Conservation (phyloP, 2,329 filamentous ascomycete genomes). For the Rachicladosporium sp. region DNA sequence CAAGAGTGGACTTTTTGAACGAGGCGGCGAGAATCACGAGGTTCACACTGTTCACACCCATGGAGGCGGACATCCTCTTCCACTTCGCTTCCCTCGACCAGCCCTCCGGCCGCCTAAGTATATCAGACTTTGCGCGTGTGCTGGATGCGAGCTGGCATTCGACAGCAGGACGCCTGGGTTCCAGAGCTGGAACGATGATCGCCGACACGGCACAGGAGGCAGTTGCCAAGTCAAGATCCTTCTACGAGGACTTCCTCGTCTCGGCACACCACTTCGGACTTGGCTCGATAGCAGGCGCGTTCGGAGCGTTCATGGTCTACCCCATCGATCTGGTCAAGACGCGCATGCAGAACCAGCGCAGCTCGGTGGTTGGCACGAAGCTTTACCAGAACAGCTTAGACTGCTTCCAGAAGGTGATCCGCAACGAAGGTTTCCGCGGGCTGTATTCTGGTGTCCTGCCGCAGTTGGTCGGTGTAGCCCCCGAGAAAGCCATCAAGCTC, state of each 20-base stretch:
- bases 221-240: constrained; percentile 41
- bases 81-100: constrained; percentile 92
- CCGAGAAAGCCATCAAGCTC: constrained; percentile 98
- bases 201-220: constrained; percentile 38
- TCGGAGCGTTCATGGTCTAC: constrained; percentile 98
- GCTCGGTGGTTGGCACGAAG: constrained; percentile 66
- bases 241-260: constrained; percentile 56
- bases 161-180: constrained; percentile 29
- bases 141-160: constrained; percentile 85
- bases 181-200: constrained; percentile 39
- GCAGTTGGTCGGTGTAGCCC: constrained; percentile 93
- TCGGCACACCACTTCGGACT: constrained; percentile 84
- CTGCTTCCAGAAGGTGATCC: constrained; percentile 83
- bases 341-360: constrained; percentile 92
- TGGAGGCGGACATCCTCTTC: constrained; percentile 98
- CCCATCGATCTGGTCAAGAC: constrained; percentile 98
- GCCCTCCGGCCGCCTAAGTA: constrained; percentile 68
- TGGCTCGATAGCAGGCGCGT: constrained; percentile 83
- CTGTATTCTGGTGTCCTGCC: constrained; percentile 91
- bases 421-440: constrained; percentile 80
- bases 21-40: constrained; percentile 83
- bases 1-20: constrained; percentile 83
- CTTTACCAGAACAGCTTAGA: constrained; percentile 97
- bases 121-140: constrained; percentile 85
- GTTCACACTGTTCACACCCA: constrained; percentile 92